These are phyloP conservation scores for Corynespora cassiicola DNA, from an alignment of 2,329 filamentous ascomycete genomes.

Conservation along the genomic window DNA sequence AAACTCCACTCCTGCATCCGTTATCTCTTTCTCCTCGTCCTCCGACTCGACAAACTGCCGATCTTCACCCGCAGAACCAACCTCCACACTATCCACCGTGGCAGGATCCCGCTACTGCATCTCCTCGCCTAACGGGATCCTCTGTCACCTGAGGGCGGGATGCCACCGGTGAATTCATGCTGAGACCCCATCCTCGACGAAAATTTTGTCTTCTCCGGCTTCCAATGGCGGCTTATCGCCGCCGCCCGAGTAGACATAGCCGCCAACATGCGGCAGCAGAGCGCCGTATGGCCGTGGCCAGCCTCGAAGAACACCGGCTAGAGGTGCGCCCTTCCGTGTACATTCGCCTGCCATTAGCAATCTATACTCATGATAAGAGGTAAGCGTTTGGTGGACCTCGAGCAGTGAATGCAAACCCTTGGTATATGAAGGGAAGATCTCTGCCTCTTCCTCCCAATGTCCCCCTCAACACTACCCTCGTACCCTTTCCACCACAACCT, in stretches of 20 bases:
- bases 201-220: too few species aligned
- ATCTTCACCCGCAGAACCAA: conserved; percentile 7
- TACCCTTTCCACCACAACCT: too few species aligned
- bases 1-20: too few species aligned
- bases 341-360: conserved; percentile 4
- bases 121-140: conserved; percentile 8
- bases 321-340: conserved; percentile 4
- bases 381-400: too few species aligned
- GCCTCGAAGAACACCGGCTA: too few species aligned
- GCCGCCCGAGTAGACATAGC: too few species aligned
- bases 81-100: conserved; percentile 27
- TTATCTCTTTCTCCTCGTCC: conserved; percentile 20
- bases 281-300: too few species aligned
- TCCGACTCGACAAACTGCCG: too few species aligned
- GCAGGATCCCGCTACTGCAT: conserved; percentile 28
- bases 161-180: conserved; percentile 8
- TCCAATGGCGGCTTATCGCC: too few species aligned
- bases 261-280: too few species aligned
- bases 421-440: conserved; percentile 21
- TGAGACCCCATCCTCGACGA: conserved; percentile 12
- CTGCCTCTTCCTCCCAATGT: conserved; percentile 1
- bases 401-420: too few species aligned
- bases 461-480: conserved; percentile 3
- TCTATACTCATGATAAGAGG: conserved; percentile 4
- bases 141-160: conserved; percentile 4